Evolutionary conservation across 345 rosid genomes (phyloP).

Genomic region (thale cress (Arabidopsis thaliana)): TAIR10.1 NC_003070.9:24921501-24922000

Average conservation of each 20-base stretch:
- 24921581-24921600: neutral
- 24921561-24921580: neutral
- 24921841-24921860: neutral
- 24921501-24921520: slow-evolving; percentile 3
- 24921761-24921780: neutral
- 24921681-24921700: neutral
- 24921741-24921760: neutral
- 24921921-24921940: neutral
- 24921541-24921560: neutral
- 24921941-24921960: neutral
- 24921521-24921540: neutral
- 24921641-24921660: neutral
- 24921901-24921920: neutral
- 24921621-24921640: neutral
- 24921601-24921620: neutral
- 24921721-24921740: neutral
- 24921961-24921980: neutral
- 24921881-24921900: neutral
- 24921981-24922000: neutral
- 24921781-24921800: neutral
- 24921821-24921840: neutral
- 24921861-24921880: too few species aligned
- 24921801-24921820: neutral
- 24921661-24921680: neutral
- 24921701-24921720: neutral